Conservation (phyloP, 805 yeast species). For the Yamadazyma phyllophila region DNA sequence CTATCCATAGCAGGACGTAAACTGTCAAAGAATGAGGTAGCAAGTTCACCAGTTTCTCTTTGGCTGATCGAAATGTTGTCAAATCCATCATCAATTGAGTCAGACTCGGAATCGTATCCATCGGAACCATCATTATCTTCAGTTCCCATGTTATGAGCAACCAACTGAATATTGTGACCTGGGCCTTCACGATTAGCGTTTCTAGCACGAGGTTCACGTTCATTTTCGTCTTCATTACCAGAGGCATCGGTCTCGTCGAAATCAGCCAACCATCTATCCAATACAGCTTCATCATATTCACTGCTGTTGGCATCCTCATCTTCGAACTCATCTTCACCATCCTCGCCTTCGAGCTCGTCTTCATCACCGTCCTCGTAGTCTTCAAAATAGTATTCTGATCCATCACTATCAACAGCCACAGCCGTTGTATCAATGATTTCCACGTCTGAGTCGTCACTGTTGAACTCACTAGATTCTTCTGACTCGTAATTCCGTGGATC, state of each 20-base stretch:
- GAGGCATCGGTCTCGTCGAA: conserved; percentile 25
- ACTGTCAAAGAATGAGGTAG: conserved; percentile 25
- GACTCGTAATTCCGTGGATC: conserved; percentile 38
- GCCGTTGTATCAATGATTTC: conserved; percentile 19
- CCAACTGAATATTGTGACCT: background rate
- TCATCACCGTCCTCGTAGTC: conserved; percentile 15
- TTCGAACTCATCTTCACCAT: too few relatives aligned
- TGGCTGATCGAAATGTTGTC: conserved; percentile 15
- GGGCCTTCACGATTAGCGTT: background rate
- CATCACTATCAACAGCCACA: conserved; percentile 9
- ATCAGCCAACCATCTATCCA: conserved; percentile 42
- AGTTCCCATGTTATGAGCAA: background rate
- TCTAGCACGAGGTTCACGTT: background rate
- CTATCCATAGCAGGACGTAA: conserved; percentile 22
- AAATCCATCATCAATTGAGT: conserved; percentile 18
- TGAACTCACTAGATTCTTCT: conserved; percentile 23
- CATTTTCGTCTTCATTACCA: conserved; percentile 9
- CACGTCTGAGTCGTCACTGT: conserved; percentile 14
- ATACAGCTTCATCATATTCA: conserved; percentile 35
- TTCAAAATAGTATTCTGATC: conserved; percentile 17
- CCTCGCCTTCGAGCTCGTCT: background rate
- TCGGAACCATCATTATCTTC: background rate
- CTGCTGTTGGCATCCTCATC: conserved; percentile 26
- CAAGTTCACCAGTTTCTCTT: conserved; percentile 22
- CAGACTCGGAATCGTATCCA: conserved; percentile 1